Evolutionary conservation across 2,329 filamentous ascomycete genomes (phyloP), one percentile per base, ranked within the genome.

Genomic region (Ceratocystis alfenasii): DNA sequence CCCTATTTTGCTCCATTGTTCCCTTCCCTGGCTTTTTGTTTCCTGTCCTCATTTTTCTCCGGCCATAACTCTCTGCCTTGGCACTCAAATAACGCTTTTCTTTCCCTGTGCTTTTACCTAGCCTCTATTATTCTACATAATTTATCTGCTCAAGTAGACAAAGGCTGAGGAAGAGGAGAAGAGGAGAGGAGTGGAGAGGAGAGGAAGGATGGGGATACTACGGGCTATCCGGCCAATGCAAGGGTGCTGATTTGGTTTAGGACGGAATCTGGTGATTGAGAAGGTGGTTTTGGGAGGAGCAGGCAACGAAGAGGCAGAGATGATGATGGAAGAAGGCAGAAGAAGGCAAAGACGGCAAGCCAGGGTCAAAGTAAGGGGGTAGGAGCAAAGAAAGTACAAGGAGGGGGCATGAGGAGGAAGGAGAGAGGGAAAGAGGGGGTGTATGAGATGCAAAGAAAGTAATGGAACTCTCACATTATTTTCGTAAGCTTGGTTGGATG

Each of bases 211-310:
- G 53, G 20, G 53, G 12, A 57, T 25, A n/a, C 53, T 57, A 57
- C 53, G 53, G 53, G 6, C 53, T 57, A 57, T n/a, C 53, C 53
- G 53, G 53, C 53, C 28, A 57, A 57, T 57, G 22, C 53, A 57
- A 12, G 28, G 53, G 22, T 57, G 22, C 53, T 33, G 53, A 5
- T 57, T 57, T 57, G 53, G 30, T 33, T 57, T 17, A 57, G 53
- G 22, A 30, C 53, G 25, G 53, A 28, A 33, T 57, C 22, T 57
- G 53, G 22, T 33, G 28, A 57, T 57, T 41, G 3, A 15, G 48
- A 28, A 33, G 28, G 22, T 33, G 53, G 28, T 33, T 25, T 57
- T 25, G 28, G 30, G 22, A 57, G 22, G 22, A 41, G 36, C 36
- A 5, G 36, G 22, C 28, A 10, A 57, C 30, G 25, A 57, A 28